A percentile compares a stretch with the other conserved stretches of the same genome.
Conservation (phyloP, 176 grass and related monocot species). For the Musa itinerans region DNA sequence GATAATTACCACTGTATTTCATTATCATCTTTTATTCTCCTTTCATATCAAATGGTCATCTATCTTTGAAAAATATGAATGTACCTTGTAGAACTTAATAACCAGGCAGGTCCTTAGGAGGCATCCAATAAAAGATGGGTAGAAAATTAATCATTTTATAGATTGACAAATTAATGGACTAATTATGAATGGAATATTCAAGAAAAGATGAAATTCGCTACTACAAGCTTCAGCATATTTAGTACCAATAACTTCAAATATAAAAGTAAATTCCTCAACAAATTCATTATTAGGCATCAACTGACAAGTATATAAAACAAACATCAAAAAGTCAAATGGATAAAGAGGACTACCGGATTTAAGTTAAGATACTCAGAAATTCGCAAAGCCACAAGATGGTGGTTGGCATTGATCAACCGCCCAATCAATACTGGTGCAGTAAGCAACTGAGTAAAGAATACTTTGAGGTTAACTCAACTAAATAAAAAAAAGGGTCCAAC, state of each 20-base stretch:
- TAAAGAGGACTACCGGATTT: conserved; percentile 57
- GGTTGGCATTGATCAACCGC: conserved; percentile 73
- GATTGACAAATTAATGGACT: no score
- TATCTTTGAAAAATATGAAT: background rate
- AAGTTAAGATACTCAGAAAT: conserved; percentile 92
- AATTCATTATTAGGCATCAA: background rate
- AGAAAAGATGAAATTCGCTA: background rate
- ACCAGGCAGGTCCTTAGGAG: background rate
- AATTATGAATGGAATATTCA: no score
- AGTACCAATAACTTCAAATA: background rate
- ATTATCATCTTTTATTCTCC: background rate
- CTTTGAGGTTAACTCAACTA: background rate
- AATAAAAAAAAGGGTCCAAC: conserved; percentile 9
- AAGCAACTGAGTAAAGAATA: conserved; percentile 50
- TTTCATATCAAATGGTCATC: background rate
- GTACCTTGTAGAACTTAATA: background rate
- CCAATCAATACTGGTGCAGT: conserved; percentile 77
- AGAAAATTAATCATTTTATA: background rate
- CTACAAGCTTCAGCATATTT: background rate
- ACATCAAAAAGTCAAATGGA: background rate
- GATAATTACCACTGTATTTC: background rate
- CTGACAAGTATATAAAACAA: background rate
- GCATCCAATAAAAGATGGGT: background rate
- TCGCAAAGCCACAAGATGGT: conserved; percentile 85
- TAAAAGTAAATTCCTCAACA: background rate